Evolutionary conservation across 2,329 filamentous ascomycete species (phyloP).

Genomic region (Trichoderma atrobrunneum): DNA sequence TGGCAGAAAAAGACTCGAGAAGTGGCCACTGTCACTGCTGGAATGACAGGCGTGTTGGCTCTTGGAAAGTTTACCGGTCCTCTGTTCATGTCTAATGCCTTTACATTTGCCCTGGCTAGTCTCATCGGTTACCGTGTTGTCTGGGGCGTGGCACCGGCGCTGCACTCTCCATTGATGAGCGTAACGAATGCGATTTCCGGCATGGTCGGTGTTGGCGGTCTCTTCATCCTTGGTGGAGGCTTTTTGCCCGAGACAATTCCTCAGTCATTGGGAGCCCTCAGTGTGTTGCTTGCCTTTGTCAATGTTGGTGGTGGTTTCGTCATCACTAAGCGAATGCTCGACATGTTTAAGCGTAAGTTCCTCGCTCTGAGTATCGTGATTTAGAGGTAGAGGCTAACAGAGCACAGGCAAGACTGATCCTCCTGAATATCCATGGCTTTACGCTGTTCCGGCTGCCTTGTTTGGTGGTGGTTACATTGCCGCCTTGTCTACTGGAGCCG

Average conservation of each 20-base stretch:
- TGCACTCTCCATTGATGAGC: conserved; percentile 88
- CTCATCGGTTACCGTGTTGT: conserved; percentile 85
- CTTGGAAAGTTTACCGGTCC: conserved; percentile 79
- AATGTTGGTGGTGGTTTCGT: conserved; percentile 88
- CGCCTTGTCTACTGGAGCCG: conserved; percentile 76
- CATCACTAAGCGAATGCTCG: conserved; percentile 89
- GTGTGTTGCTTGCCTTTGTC: conserved; percentile 81
- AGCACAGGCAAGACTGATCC: conserved; percentile 70
- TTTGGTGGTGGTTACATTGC: conserved; percentile 81
- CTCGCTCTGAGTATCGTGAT: neutral
- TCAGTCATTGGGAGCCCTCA: conserved; percentile 72
- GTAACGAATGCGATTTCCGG: conserved; percentile 91
- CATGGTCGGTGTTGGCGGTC: conserved; percentile 84
- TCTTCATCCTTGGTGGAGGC: conserved; percentile 86
- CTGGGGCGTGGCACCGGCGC: conserved; percentile 78
- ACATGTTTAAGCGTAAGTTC: conserved; percentile 74
- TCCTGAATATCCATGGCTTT: conserved; percentile 84
- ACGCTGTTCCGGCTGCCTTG: conserved; percentile 70
- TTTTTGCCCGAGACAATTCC: conserved; percentile 75
- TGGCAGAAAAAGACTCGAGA: conserved; percentile 78
- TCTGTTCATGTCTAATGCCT: conserved; percentile 83
- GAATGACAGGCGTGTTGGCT: conserved; percentile 71
- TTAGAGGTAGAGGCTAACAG: conserved; percentile 20
- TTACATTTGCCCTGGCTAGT: conserved; percentile 79
- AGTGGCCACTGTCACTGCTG: conserved; percentile 70